Conservation (phyloP, 345 rosid genomes). For the Murraya paniculata region DNA sequence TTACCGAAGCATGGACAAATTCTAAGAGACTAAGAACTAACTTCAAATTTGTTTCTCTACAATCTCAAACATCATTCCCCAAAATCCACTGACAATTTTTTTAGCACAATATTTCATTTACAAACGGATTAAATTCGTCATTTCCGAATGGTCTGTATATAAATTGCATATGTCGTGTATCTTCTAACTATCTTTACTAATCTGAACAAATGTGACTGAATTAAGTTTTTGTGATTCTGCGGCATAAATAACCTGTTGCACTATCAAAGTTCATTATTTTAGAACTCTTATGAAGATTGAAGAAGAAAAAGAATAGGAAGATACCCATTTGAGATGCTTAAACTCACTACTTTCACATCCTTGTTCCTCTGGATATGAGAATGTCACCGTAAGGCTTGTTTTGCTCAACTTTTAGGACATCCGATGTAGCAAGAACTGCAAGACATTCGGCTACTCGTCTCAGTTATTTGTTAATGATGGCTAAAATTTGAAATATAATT, state of each 20-base stretch:
- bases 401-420: slow-evolving; percentile 56
- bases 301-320: background rate
- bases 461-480: background rate
- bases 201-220: background rate
- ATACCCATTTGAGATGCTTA: background rate
- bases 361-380: slow-evolving; percentile 65
- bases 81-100: background rate
- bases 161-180: background rate
- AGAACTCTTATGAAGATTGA: background rate
- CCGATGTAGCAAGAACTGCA: slow-evolving; percentile 72
- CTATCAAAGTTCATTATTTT: background rate
- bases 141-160: background rate
- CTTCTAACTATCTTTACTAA: background rate
- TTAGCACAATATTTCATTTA: background rate
- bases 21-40: background rate
- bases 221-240: background rate
- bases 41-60: background rate
- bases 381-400: slow-evolving; percentile 65
- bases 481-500: background rate
- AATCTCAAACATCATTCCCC: background rate
- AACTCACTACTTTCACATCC: slow-evolving; percentile 32
- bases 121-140: background rate
- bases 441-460: background rate
- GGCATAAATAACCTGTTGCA: background rate
- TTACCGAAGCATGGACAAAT: background rate